phyloP scores from a whole-genome alignment of 176 grass and related monocot species.

The Oropetium thomaeum region DNA sequence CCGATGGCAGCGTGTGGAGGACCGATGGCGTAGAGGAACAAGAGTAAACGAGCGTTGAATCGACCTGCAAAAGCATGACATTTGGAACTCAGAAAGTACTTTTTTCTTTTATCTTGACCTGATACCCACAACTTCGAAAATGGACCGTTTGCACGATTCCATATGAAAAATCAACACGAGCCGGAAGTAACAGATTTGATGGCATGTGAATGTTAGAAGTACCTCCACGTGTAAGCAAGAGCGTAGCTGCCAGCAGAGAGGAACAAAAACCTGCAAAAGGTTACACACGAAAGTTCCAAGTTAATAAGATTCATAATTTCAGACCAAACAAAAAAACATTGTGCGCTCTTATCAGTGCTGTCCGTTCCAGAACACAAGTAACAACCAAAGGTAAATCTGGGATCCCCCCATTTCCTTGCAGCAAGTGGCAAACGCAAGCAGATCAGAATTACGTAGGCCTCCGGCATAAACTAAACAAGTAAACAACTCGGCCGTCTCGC shows the following conservation, averaged over 20 bases:
- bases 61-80: slow-evolving; percentile 10
- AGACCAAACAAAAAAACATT: background rate
- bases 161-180: background rate
- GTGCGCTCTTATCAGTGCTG: slow-evolving; percentile 23
- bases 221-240: slow-evolving; percentile 14
- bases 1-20: slow-evolving; percentile 15
- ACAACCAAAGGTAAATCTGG: background rate
- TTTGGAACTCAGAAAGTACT: slow-evolving; percentile 1
- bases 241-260: background rate
- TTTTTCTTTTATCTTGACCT: background rate
- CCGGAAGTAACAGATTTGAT: background rate
- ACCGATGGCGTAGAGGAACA: slow-evolving; percentile 17
- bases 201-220: background rate
- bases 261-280: slow-evolving; percentile 12
- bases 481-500: slow-evolving; percentile 48
- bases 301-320: background rate
- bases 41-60: slow-evolving; percentile 20
- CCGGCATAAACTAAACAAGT: background rate
- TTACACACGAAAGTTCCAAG: background rate
- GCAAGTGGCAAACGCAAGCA: background rate
- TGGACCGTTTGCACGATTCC: background rate
- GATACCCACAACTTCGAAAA: background rate
- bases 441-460: background rate
- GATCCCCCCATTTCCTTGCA: background rate
- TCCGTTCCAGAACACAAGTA: background rate